These are phyloP conservation scores for Plasmodium gallinaceum DNA, from an alignment of 169 alveolate genomes.

Conservation along the genomic window DNA sequence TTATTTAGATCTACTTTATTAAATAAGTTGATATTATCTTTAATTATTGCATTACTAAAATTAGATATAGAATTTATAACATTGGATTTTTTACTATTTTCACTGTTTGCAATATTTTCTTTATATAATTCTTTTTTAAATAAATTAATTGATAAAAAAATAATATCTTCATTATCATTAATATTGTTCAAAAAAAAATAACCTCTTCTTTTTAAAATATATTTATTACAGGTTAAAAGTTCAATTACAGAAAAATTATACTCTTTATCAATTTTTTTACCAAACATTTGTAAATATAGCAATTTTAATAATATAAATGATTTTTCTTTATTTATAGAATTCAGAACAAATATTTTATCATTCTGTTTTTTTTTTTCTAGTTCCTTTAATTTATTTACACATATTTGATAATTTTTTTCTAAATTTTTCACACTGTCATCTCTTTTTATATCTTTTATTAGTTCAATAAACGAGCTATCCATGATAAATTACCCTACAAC, in stretches of 20 bases:
- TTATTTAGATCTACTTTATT: neutral
- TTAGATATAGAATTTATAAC: constrained; percentile 29
- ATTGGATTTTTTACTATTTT: neutral
- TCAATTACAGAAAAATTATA: constrained; percentile 52
- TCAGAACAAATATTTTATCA: constrained; percentile 26
- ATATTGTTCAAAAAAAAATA: constrained; percentile 32
- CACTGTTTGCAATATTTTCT: constrained; percentile 2
- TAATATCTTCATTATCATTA: constrained; percentile 37
- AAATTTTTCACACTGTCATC: constrained; percentile 46
- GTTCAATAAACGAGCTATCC: constrained; percentile 43
- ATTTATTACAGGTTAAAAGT: constrained; percentile 48
- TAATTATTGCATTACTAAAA: constrained; percentile 13
- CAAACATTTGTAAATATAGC: constrained; percentile 61
- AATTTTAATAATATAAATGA: constrained; percentile 24
- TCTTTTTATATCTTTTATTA: constrained; percentile 55
- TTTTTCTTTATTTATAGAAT: constrained; percentile 24
- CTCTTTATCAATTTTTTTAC: constrained; percentile 56
- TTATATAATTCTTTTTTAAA: constrained; percentile 44
- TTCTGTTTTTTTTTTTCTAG: constrained; percentile 24
- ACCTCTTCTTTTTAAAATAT: constrained; percentile 41
- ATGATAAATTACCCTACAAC: neutral
- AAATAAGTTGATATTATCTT: constrained; percentile 16
- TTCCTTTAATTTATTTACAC: constrained; percentile 27
- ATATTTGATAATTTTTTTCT: constrained; percentile 36
- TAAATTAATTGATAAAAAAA: constrained; percentile 35